Evolutionary conservation across 2,329 filamentous ascomycete genomes (phyloP).

Genomic region (Teratosphaeria destructans): DNA sequence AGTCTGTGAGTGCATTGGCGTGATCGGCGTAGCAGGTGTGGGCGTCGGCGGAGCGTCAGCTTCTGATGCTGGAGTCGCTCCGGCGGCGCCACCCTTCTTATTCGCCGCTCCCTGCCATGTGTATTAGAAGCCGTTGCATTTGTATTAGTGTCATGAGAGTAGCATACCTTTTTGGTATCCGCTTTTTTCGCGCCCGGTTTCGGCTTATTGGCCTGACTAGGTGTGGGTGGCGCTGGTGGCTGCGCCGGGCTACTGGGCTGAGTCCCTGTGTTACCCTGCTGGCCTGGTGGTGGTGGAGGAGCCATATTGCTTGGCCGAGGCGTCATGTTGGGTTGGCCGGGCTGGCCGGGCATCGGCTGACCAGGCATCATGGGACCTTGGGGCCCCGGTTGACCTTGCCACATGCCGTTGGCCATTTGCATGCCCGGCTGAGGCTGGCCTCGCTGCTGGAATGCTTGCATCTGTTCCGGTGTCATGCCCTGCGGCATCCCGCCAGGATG

Average conservation of each 20-base stretch:
- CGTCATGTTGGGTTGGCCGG: slow-evolving; percentile 49
- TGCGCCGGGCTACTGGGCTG: slow-evolving; percentile 39
- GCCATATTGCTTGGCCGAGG: slow-evolving; percentile 53
- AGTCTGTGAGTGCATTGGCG: slow-evolving; percentile 30
- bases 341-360: slow-evolving; percentile 32
- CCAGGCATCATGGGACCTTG: slow-evolving; percentile 30
- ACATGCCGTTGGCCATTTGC: slow-evolving; percentile 24
- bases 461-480: slow-evolving; percentile 8
- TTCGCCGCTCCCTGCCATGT: slow-evolving; percentile 5
- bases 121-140: slow-evolving; percentile 4
- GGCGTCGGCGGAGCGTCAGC: slow-evolving; percentile 38
- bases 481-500: slow-evolving; percentile 45
- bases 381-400: slow-evolving; percentile 25
- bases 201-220: slow-evolving; percentile 60
- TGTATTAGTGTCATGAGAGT: slow-evolving; percentile 47
- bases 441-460: slow-evolving; percentile 28
- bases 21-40: slow-evolving; percentile 39
- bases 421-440: slow-evolving; percentile 40
- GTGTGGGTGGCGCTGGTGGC: slow-evolving; percentile 59
- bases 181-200: slow-evolving; percentile 67
- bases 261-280: slow-evolving; percentile 32
- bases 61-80: slow-evolving; percentile 32
- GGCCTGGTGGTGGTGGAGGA: slow-evolving; percentile 40
- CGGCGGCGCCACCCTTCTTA: slow-evolving; percentile 12
- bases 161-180: slow-evolving; percentile 36